These are phyloP conservation scores for Termitomyces sp. DNA, from an alignment of 768 basidiomycete species.

Conservation along the genomic window DNA sequence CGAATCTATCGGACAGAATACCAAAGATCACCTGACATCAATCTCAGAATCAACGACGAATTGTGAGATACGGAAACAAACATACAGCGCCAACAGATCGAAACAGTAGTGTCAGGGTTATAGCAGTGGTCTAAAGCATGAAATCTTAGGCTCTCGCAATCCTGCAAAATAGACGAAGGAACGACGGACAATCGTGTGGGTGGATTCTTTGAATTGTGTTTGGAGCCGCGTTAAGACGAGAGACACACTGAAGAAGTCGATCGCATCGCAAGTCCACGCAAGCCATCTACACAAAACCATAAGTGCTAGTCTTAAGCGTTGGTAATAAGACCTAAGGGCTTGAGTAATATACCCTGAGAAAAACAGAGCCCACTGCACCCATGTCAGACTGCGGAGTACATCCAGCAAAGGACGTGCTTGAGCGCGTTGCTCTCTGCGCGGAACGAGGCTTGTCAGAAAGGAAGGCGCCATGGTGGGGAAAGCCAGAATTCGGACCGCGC, in stretches of 20 bases:
- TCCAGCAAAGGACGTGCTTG: constrained; percentile 34
- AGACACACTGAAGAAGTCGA: constrained; percentile 82
- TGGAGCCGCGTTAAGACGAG: constrained; percentile 45
- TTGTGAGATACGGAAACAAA: constrained; percentile 11
- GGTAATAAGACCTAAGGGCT: neutral
- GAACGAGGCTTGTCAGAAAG: constrained; percentile 42
- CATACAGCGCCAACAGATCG: constrained; percentile 68
- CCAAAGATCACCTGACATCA: constrained; percentile 62
- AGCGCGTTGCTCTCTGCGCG: constrained; percentile 35
- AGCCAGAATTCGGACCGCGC: neutral
- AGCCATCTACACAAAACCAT: constrained; percentile 48
- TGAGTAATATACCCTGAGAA: constrained; percentile 45
- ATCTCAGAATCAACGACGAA: constrained; percentile 11
- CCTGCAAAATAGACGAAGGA: neutral
- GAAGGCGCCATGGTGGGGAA: constrained; percentile 37
- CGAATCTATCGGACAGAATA: constrained; percentile 80
- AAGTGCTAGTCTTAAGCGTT: neutral
- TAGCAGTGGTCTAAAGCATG: constrained; percentile 56
- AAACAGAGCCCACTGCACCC: constrained; percentile 54
- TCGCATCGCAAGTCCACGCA: constrained; percentile 83
- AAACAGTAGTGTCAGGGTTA: constrained; percentile 92
- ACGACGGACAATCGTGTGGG: constrained; percentile 35
- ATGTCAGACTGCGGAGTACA: constrained; percentile 39
- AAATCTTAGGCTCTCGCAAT: neutral
- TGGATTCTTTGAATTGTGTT: constrained; percentile 39